Evolutionary conservation across 306 rosid genomes (phyloP).

Genomic region (Sechiopsis laciniata): DNA sequence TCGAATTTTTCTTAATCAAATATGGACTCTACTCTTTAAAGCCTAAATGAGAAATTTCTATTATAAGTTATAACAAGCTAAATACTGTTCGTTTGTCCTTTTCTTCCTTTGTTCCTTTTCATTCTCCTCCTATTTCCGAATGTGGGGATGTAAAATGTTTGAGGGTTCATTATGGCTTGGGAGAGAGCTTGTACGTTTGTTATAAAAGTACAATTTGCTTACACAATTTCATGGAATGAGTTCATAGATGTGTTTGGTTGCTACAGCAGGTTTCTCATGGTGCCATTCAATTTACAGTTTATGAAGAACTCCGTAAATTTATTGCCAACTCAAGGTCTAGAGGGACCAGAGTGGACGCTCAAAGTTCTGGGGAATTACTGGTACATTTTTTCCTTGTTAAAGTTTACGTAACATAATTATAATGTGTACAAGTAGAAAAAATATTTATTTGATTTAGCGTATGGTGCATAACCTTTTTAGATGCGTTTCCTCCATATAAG

Average conservation of each 20-base stretch:
- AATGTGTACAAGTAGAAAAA: not conserved
- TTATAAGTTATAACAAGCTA: not conserved
- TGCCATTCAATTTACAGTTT: slow-evolving; percentile 75
- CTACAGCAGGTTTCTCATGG: slow-evolving; percentile 91
- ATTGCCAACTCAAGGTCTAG: slow-evolving; percentile 50
- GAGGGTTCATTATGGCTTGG: not conserved
- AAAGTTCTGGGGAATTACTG: slow-evolving; percentile 44
- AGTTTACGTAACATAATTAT: not conserved
- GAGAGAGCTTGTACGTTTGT: slow-evolving; percentile 2
- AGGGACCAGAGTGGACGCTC: slow-evolving; percentile 31
- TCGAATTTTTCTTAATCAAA: slow-evolving; percentile 3
- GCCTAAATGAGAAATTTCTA: not conserved
- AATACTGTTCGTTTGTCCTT: slow-evolving; percentile 17
- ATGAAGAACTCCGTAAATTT: slow-evolving; percentile 69
- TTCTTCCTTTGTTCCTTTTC: not conserved
- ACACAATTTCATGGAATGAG: slow-evolving; percentile 4
- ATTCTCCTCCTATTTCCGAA: not conserved
- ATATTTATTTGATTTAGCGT: slow-evolving; percentile 2
- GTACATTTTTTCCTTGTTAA: slow-evolving; percentile 33
- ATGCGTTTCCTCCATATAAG: not conserved
- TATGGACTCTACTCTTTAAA: not conserved
- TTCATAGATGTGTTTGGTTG: slow-evolving; percentile 25
- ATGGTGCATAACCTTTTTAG: not conserved
- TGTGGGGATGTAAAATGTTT: not conserved
- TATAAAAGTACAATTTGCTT: not conserved